Evolutionary conservation across 2,329 filamentous ascomycete species (phyloP).

Genomic region (Colletotrichum eleusines): DNA sequence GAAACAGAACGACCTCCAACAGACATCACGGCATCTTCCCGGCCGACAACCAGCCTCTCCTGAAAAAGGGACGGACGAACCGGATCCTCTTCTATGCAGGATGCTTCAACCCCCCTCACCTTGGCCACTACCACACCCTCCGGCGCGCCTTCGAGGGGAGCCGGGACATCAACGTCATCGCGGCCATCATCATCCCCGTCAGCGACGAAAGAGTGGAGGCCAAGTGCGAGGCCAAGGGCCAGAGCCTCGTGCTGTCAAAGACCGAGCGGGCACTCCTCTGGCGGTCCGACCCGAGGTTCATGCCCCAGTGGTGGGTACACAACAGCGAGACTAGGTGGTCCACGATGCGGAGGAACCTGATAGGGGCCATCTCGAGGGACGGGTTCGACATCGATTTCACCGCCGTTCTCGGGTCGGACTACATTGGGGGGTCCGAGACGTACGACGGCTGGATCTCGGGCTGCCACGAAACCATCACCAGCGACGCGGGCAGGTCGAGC

Average conservation of each 20-base stretch:
- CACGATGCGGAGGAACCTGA: background rate
- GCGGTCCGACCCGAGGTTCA: background rate
- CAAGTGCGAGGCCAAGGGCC: background rate
- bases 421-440: background rate
- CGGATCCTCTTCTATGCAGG: background rate
- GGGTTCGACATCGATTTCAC: background rate
- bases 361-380: background rate
- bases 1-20: rapidly evolving
- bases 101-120: constrained; percentile 4
- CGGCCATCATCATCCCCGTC: background rate
- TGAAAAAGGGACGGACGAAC: background rate
- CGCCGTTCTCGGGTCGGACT: background rate
- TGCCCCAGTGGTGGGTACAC: background rate
- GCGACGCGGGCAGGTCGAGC: background rate
- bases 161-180: constrained; percentile 2
- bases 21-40: background rate
- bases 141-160: background rate
- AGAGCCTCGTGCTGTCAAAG: background rate
- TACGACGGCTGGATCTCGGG: background rate
- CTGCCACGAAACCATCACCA: background rate
- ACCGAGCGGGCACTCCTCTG: background rate
- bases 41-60: background rate
- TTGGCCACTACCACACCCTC: background rate
- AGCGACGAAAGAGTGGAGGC: background rate
- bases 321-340: background rate